Evolutionary conservation across 2,329 filamentous ascomycete species (phyloP), one percentile per base, ranked within the genome.

Genomic region (Sporothrix dimorphospora): DNA sequence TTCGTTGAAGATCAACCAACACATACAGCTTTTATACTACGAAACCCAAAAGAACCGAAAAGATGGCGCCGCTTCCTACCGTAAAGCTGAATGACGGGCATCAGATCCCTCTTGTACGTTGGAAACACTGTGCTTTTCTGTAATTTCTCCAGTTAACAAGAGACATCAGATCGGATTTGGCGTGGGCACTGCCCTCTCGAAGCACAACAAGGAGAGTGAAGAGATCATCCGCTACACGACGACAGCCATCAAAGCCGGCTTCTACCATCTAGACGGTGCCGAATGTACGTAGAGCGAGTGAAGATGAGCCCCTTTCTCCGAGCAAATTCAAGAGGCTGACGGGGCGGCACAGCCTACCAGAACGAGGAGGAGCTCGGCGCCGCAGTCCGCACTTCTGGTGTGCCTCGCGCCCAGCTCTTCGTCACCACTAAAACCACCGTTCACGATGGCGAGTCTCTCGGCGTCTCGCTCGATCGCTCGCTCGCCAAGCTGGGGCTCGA

Each of bases 71-170:
- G 11, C 47, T 90, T 49, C 89, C 89, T 1, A 83, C 81, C 70
- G 80, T 93, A 68, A 92, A 91, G 81, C 84, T 94, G 69, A 92
- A 92, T 75, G 91, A 94, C 82, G 91, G 91, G 72, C 88, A 88
- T 74, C 86, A 89, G 72, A 92, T 94, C 69, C 92, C 92, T 11
- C 86, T 92, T 85, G 90, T 94, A 21, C 90, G 85, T 51, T 34
- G 6, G 94, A 92, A 11, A 6, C 9, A 8, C 12, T 21, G n/a
- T 30, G 2, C n/a, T 1, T 16, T 27, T 21, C n/a, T 19, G n/a
- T 47, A 14, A 14, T 5, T 16, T 12, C 40, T 8, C 24, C 16
- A 27, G 61, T 40, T 66, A 27, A 66, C n/a, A 2, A 30, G 21
- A 45, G 24, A 16, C 42, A 47, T 14, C 42, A 66, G 61, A 21